Evolutionary conservation across 768 basidiomycete species (phyloP), one percentile per base, ranked within the genome.

Genomic region (Butyriboletus loyo): DNA sequence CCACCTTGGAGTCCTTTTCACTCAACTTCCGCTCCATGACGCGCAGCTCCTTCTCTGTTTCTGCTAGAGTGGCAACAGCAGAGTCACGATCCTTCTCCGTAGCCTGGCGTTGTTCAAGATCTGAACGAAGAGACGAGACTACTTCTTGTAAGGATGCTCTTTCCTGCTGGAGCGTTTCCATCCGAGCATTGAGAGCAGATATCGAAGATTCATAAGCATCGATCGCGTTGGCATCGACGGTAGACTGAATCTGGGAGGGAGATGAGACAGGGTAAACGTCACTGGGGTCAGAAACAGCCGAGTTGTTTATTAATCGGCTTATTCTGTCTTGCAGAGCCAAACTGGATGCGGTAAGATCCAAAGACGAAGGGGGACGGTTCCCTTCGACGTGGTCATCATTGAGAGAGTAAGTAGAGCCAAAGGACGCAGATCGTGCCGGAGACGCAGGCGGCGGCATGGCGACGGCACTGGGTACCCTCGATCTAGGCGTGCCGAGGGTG

Each of bases 401-500:
- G 36, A 74, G 58, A 19, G 75, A 77, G 22, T 72, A 66, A 3
- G 75, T 72, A 17, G 73, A 65, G 17, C 68, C 64, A 40, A 75
- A 63, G 1, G 67, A 60, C n/a, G 62, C 53, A 6, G 66, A 64
- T 49, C 62, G 63, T 17, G 65, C 68, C 7, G 88, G 88, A 13
- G 87, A 87, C 1, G 84, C 73, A 17, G 89, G 89, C 3, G 89
- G 89, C 3, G 88, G 89, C 89, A 92, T 90, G 7, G 87, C 83
- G 25, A 87, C 68, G n/a, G 79, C 75, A 60, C 87, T 88, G 28
- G 88, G 86, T 54, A 89, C 65, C 46, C 88, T 77, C 14, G 81
- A 77, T 28, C 86, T 79, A 39, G 86, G 84, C 11, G 85, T 86
- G 54, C 65, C 68, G 17, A 74, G 51, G 14, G 74, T 70, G 19